These are phyloP conservation scores for Vanrija sp. DNA, from an alignment of 1,284 basidiomycete species.

Conservation along the genomic window DNA sequence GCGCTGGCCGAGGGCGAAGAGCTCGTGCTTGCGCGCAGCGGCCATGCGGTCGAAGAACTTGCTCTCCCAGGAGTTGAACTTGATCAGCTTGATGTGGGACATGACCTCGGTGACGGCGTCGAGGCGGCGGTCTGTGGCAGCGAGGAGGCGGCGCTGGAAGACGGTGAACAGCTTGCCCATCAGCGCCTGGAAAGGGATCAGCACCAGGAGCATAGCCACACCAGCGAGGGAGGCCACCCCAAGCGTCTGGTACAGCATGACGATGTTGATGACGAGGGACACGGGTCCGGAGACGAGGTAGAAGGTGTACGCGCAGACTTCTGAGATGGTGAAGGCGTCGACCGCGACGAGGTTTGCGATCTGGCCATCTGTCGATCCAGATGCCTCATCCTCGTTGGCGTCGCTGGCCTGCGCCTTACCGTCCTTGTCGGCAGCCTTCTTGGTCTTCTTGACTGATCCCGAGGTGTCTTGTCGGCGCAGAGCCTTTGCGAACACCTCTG, in stretches of 20 bases:
- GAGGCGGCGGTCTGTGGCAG: slow-evolving; percentile 55
- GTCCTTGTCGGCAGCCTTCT: slow-evolving; percentile 15
- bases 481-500: slow-evolving; percentile 56
- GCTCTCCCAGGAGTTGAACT: slow-evolving; percentile 53
- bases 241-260: slow-evolving; percentile 50
- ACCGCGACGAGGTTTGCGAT: slow-evolving; percentile 56
- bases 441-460: slow-evolving; percentile 35
- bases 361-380: slow-evolving; percentile 51
- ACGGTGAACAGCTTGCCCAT: slow-evolving; percentile 50
- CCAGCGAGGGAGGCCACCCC: slow-evolving; percentile 50
- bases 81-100: slow-evolving; percentile 52
- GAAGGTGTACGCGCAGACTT: slow-evolving; percentile 46
- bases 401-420: slow-evolving; percentile 19
- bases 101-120: slow-evolving; percentile 56
- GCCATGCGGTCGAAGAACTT: slow-evolving; percentile 53
- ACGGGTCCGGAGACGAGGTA: slow-evolving; percentile 47
- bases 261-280: slow-evolving; percentile 50
- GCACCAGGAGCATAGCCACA: slow-evolving; percentile 46
- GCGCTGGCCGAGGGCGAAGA: slow-evolving; percentile 48
- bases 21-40: slow-evolving; percentile 50
- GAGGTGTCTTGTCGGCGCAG: slow-evolving; percentile 52
- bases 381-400: slow-evolving; percentile 19
- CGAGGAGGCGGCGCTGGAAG: slow-evolving; percentile 51
- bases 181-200: slow-evolving; percentile 48
- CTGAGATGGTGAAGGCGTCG: slow-evolving; percentile 52